Percentiles rank a stretch among this genome's conserved stretches.
Evolutionary conservation across 2,329 filamentous ascomycete species (phyloP).

Genomic region (Magnaporthiopsis rhizophila): DNA sequence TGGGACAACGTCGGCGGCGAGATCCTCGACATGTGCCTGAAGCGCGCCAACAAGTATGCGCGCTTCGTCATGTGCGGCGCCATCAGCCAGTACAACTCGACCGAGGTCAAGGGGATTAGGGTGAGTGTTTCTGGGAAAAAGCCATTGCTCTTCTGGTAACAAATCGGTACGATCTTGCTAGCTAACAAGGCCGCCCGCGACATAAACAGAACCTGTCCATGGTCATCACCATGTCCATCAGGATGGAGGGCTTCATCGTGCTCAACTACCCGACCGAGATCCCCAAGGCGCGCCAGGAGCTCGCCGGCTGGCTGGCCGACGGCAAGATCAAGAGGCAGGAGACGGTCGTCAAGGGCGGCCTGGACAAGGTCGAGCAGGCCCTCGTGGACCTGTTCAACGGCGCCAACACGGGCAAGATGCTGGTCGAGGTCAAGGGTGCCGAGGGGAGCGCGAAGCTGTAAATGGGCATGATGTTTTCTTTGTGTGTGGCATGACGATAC

Average conservation of each 20-base stretch:
- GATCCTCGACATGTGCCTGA: conserved; percentile 58
- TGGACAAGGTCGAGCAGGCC: conserved; percentile 54
- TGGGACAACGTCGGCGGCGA: conserved; percentile 70
- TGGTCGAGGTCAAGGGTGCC: conserved; percentile 17
- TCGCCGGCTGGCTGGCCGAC: conserved; percentile 60
- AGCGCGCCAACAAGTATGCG: conserved; percentile 51
- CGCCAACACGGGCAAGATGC: conserved; percentile 42
- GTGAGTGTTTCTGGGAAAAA: conserved; percentile 17
- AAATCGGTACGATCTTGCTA: too few species aligned
- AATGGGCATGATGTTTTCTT: background rate
- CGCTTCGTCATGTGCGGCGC: conserved; percentile 65
- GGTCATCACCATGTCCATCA: conserved; percentile 34
- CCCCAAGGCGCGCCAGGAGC: conserved; percentile 47
- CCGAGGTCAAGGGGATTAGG: conserved; percentile 49
- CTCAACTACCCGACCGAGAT: conserved; percentile 58
- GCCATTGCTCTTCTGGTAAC: background rate
- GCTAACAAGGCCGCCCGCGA: too few species aligned
- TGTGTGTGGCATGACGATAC: background rate
- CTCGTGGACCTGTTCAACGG: conserved; percentile 60
- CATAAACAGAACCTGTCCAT: conserved; percentile 18
- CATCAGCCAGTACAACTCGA: conserved; percentile 71
- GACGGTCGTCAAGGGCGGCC: conserved; percentile 61
- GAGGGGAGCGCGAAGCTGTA: conserved; percentile 14
- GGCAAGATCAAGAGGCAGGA: conserved; percentile 67
- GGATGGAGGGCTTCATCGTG: conserved; percentile 64